Percentiles rank a stretch among this genome's conserved stretches.
phyloP scores from a whole-genome alignment of 805 yeast species.

The Hanseniaspora pseudoguilliermondii region DNA sequence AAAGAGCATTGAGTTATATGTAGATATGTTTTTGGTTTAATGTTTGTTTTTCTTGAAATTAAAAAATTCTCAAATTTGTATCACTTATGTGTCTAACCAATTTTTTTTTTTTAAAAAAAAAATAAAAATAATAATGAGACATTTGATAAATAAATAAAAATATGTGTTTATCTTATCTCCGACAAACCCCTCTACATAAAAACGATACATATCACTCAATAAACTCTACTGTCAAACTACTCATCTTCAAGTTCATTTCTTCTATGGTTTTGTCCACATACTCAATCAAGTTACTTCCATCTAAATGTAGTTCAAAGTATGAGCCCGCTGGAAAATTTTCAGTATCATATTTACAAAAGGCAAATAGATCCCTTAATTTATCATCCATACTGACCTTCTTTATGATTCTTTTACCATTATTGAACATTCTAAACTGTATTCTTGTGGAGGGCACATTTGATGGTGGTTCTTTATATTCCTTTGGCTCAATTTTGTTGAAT shows the following conservation, averaged over 20 bases:
- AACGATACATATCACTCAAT: not conserved
- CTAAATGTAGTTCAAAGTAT: conserved; percentile 22
- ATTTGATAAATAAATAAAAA: too few relatives aligned
- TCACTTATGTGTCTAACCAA: too few relatives aligned
- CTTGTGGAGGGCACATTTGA: conserved; percentile 41
- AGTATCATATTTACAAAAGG: conserved; percentile 50
- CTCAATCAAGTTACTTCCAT: conserved; percentile 41
- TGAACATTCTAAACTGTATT: conserved; percentile 72
- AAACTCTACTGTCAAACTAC: conserved; percentile 60
- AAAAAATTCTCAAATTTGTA: too few relatives aligned
- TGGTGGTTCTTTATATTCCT: conserved; percentile 51
- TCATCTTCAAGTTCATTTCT: conserved; percentile 70
- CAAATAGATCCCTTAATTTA: conserved; percentile 47
- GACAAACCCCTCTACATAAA: not conserved
- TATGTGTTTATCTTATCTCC: not conserved
- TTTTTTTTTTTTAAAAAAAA: too few relatives aligned
- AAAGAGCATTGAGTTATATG: not conserved
- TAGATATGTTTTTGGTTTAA: too few relatives aligned
- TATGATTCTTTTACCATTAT: conserved; percentile 66
- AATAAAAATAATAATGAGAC: too few relatives aligned
- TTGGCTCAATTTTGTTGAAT: not conserved
- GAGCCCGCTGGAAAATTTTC: conserved; percentile 27
- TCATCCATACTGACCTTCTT: conserved; percentile 53
- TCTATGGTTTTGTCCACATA: conserved; percentile 46
- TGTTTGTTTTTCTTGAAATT: too few relatives aligned